A percentile compares a stretch with the other conserved stretches of the same genome.
These are phyloP conservation scores for Monilinia laxa DNA, from an alignment of 2,329 filamentous ascomycete genomes.

Conservation along the genomic window DNA sequence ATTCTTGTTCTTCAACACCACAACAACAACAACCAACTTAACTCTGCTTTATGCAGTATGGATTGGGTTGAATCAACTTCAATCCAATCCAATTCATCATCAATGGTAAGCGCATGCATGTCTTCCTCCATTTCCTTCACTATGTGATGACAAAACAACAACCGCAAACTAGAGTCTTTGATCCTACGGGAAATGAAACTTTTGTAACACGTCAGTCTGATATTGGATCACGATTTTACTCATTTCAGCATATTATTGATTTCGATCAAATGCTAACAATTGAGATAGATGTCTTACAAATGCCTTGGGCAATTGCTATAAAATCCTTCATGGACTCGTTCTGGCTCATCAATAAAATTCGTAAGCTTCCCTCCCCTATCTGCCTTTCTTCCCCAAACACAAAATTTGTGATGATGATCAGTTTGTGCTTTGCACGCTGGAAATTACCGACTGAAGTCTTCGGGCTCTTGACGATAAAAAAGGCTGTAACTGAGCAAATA, in stretches of 20 bases:
- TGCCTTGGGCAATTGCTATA: background rate
- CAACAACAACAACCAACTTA: background rate
- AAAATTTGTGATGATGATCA: conserved; percentile 40
- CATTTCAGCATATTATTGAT: background rate
- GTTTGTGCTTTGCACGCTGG: conserved; percentile 59
- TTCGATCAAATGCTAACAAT: conserved; percentile 17
- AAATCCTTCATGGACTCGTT: too few relatives aligned
- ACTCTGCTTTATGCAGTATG: conserved; percentile 28
- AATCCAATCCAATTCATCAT: conserved; percentile 1
- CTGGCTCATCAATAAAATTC: background rate
- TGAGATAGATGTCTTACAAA: conserved; percentile 12
- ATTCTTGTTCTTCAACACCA: conserved; percentile 23
- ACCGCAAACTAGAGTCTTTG: conserved; percentile 99
- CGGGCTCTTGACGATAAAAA: conserved; percentile 72
- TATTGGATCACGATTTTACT: conserved; percentile 33
- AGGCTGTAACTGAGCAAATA: conserved; percentile 77
- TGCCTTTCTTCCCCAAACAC: background rate
- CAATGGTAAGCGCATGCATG: conserved; percentile 32
- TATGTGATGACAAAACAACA: conserved; percentile 76
- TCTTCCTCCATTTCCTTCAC: conserved; percentile 36
- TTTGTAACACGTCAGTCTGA: conserved; percentile 94
- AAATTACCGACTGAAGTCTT: conserved; percentile 90
- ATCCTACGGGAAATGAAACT: conserved; percentile 81
- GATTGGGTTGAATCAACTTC: background rate
- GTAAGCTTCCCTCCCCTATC: conserved; percentile 3